phyloP scores from a whole-genome alignment of 148 eudicot species.

The Chenopodium formosanum region DNA sequence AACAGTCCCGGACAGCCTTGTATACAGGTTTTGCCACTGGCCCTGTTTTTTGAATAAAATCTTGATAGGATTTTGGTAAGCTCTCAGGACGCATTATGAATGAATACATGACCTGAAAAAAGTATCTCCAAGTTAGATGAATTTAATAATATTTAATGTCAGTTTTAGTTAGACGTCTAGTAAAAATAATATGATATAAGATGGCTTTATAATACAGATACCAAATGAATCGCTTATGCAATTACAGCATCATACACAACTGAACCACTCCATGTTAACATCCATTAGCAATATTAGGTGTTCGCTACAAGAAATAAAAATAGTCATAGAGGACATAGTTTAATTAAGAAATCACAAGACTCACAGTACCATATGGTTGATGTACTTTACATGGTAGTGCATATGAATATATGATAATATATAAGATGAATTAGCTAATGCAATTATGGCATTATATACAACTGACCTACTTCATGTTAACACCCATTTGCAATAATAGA shows the following conservation, averaged over 20 bases:
- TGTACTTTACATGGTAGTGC: neutral
- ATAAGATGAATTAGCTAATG: neutral
- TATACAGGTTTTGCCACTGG: conserved; percentile 95
- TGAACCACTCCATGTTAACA: neutral
- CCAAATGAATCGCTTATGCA: neutral
- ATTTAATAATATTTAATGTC: neutral
- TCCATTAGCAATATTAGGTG: neutral
- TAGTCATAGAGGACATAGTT: neutral
- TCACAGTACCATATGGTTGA: neutral
- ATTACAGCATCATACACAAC: neutral
- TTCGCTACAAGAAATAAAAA: neutral
- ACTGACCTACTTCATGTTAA: neutral
- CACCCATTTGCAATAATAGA: neutral
- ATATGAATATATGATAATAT: neutral
- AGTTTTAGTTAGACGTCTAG: neutral
- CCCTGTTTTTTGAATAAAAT: conserved; percentile 96
- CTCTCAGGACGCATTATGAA: conserved; percentile 98
- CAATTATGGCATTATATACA: neutral
- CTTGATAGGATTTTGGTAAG: conserved; percentile 95
- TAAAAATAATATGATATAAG: neutral
- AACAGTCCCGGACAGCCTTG: conserved; percentile 91
- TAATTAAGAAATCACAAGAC: neutral
- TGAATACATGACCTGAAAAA: conserved; percentile 85
- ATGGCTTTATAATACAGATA: neutral
- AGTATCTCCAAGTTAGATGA: conserved; percentile 17